Conservation (phyloP, 2,329 filamentous ascomycete genomes). For the Magnaporthiopsis incrustans region DNA sequence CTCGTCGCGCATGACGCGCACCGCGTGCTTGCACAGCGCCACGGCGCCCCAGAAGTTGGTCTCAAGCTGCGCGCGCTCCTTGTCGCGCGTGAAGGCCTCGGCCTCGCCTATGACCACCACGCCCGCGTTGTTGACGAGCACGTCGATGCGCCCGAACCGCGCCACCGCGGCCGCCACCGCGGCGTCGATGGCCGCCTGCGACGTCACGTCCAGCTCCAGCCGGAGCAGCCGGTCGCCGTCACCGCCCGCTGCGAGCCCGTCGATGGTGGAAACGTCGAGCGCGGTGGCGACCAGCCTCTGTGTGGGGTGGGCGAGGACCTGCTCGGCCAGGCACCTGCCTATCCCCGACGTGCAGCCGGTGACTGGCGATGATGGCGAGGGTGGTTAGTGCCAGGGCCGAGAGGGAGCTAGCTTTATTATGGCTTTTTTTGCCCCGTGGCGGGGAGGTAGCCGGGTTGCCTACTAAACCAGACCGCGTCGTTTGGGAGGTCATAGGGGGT, state of each 20-base stretch:
- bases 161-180: conserved; percentile 6
- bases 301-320: conserved; percentile 27
- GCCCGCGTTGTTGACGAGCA: conserved; percentile 20
- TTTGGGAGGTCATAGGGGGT: conserved; percentile 24
- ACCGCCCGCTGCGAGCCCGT: conserved; percentile 28
- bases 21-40: conserved; percentile 17
- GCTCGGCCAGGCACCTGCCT: conserved; percentile 29
- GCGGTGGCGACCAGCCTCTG: conserved; percentile 40
- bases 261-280: too few species aligned
- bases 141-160: conserved; percentile 10
- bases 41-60: conserved; percentile 22
- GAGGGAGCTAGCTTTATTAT: too few species aligned
- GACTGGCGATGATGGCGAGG: conserved; percentile 23
- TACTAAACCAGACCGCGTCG: conserved; percentile 32
- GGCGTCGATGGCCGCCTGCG: conserved; percentile 14
- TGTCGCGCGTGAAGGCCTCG: conserved; percentile 12
- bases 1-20: conserved; percentile 21
- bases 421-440: too few species aligned
- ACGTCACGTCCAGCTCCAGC: conserved; percentile 39
- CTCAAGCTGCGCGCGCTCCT: conserved; percentile 18
- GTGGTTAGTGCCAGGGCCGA: not conserved
- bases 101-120: conserved; percentile 31
- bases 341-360: conserved; percentile 43
- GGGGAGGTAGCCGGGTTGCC: conserved; percentile 8
- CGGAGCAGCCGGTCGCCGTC: conserved; percentile 29